Evolutionary conservation across 108 stramenopile genomes (phyloP).

Genomic region (Pseudonitzschia delicatissima): DNA sequence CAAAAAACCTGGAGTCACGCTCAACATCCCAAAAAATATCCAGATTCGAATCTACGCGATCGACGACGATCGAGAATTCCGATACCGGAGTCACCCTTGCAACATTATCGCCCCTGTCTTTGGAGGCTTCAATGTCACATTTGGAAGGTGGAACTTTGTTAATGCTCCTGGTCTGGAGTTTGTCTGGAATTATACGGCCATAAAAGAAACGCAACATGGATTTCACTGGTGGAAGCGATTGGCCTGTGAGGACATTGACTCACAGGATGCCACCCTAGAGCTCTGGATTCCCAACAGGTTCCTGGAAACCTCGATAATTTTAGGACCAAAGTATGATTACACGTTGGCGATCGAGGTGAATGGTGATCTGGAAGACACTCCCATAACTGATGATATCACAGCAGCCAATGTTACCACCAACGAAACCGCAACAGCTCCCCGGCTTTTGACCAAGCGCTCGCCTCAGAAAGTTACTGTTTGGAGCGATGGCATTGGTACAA

Average conservation of each 20-base stretch:
- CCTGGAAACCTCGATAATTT: neutral
- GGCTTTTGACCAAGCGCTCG: neutral
- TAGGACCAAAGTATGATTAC: slow-evolving; percentile 1
- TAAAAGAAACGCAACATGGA: neutral
- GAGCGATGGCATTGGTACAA: neutral
- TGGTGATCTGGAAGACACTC: neutral
- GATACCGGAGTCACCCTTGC: neutral
- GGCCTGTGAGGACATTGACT: neutral
- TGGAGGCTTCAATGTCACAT: neutral
- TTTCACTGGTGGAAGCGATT: too few species aligned
- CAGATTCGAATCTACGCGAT: slow-evolving; percentile 4
- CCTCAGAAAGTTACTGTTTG: neutral
- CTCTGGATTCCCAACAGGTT: slow-evolving; percentile 8
- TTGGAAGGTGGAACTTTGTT: neutral
- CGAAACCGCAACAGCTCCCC: neutral
- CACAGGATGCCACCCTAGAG: neutral
- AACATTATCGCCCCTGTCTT: neutral
- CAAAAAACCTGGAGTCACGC: too few species aligned
- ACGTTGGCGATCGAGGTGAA: neutral
- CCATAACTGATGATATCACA: too few species aligned
- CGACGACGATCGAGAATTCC: neutral
- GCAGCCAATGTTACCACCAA: neutral
- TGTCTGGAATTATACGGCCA: neutral
- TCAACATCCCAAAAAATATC: slow-evolving; percentile 6
- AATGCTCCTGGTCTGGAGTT: neutral